A percentile compares a stretch with the other conserved stretches of the same genome.
Evolutionary conservation across 257 asterid genomes (phyloP).

Genomic region (Prunella vulgaris): DNA sequence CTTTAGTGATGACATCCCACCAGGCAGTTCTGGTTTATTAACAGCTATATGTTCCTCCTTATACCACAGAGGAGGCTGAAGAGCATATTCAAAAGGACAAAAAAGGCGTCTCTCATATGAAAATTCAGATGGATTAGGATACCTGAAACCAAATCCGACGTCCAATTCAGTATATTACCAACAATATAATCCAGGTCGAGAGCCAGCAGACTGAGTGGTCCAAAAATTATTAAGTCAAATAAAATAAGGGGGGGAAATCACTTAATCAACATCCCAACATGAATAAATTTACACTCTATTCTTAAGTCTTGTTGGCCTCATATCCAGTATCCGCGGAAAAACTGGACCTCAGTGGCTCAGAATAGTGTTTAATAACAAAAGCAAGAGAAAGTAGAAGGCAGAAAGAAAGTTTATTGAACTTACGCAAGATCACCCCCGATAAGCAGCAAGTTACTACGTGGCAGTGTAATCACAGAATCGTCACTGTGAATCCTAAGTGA

Average conservation of each 20-base stretch:
- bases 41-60: conserved; percentile 87
- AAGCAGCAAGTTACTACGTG: conserved; percentile 85
- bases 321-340: background rate
- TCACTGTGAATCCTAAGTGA: conserved; percentile 47
- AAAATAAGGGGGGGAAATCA: background rate
- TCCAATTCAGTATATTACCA: background rate
- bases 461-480: conserved; percentile 53
- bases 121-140: conserved; percentile 93
- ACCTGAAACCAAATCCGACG: conserved; percentile 41
- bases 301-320: background rate
- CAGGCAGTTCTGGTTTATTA: conserved; percentile 88
- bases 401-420: conserved; percentile 32
- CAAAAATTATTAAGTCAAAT: background rate
- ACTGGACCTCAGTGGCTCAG: background rate
- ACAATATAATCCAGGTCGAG: background rate
- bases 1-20: conserved; percentile 55
- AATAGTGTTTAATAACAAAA: background rate
- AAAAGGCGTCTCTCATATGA: conserved; percentile 93
- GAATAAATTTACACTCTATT: background rate
- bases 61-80: conserved; percentile 89
- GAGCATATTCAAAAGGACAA: conserved; percentile 95
- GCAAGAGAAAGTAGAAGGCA: conserved; percentile 1
- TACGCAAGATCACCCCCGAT: conserved; percentile 99
- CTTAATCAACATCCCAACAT: conserved; percentile 8
- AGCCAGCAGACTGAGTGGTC: conserved; percentile 8